Base-by-base conservation (phyloP, 805 yeast species). In the Cyberlindnera sargentensis region DNA sequence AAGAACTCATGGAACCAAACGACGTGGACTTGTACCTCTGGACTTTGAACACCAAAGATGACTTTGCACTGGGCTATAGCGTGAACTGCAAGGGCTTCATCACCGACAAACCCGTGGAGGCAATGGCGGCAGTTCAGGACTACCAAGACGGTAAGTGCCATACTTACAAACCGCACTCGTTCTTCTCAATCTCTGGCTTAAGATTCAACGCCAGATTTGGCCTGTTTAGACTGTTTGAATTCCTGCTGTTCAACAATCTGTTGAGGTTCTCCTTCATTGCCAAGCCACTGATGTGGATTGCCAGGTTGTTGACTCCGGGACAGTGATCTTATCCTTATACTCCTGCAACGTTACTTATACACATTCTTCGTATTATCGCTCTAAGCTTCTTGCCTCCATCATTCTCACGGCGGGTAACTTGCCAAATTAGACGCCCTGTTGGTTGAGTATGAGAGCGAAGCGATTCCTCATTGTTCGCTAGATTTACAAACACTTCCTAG, bases 21-120 rank as follows among this genome's bases (percentile, higher is more conserved):
- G 59, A 62, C 32, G 62, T 70, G 28, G 63, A 64, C 8, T 58
- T 72, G 4, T 75, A 68, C 46, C 52, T 72, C 3, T 78, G 84
- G 84, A 78, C 83, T 1, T 64, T 75, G 15, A 78, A 78, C 44
- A 41, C 60, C 5, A 53, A 57, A 23, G 59, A 55, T 24, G 57
- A 59, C 11, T 67, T 70, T 64, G 51, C 62, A 34, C 57, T 65
- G 55, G 69, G 71, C 4, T 56, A 62, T 10, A 51, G 58, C 0
- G 54, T 63, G 3, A 53, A 60, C 4, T 52, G 69, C 4, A 64
- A 65, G 43, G 73, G 72, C 6, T 63, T 72, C 24, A 57, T 72
- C 47, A 70, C 75, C 6, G 76, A 72, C 47, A 57, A 60, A 36
- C 68, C 71, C 3, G 60, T 36, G 3, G 51, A 45, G 4, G 48